Conservation (phyloP, 495 filamentous ascomycete species). For the Pyrenula aspistea region DNA sequence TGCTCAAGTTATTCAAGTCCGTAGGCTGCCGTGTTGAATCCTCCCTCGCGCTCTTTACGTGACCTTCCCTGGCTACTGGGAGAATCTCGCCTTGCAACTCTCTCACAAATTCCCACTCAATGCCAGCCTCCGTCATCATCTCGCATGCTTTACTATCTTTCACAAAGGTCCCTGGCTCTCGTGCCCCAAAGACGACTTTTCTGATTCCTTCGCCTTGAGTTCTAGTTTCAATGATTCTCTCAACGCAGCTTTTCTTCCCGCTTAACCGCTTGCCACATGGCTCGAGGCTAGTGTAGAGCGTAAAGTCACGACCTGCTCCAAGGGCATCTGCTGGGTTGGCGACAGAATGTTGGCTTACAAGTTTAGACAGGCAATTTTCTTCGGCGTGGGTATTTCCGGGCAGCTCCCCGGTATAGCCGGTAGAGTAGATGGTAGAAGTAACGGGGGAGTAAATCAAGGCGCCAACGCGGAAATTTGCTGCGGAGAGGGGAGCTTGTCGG, state of each 20-base stretch:
- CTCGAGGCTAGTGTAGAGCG: conserved; percentile 90
- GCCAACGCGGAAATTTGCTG: conserved; percentile 89
- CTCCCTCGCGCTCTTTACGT: conserved; percentile 29
- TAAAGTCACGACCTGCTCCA: conserved; percentile 27
- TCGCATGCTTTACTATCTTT: conserved; percentile 61
- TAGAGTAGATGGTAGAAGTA: conserved; percentile 45
- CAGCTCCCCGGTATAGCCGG: conserved; percentile 85
- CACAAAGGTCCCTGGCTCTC: conserved; percentile 85
- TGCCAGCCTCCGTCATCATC: conserved; percentile 60
- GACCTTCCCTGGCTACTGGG: conserved; percentile 68
- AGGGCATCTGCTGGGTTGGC: conserved; percentile 1
- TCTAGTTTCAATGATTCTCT: conserved; percentile 57
- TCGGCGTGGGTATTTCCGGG: conserved; percentile 93
- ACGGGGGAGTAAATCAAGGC: conserved; percentile 57
- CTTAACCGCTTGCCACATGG: conserved; percentile 74
- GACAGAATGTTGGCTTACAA: conserved; percentile 36
- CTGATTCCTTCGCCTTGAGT: conserved; percentile 36
- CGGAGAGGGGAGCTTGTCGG: conserved; percentile 63
- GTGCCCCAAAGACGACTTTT: conserved; percentile 76
- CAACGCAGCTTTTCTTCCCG: conserved; percentile 72
- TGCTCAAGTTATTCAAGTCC: conserved; percentile 23
- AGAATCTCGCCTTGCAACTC: conserved; percentile 79
- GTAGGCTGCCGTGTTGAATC: conserved; percentile 8
- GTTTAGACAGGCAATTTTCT: conserved; percentile 78
- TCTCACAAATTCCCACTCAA: conserved; percentile 54